Percentiles rank a stretch among this genome's conserved stretches.
phyloP scores from a whole-genome alignment of 495 filamentous ascomycete species.

The Annulohypoxylon nitens region DNA sequence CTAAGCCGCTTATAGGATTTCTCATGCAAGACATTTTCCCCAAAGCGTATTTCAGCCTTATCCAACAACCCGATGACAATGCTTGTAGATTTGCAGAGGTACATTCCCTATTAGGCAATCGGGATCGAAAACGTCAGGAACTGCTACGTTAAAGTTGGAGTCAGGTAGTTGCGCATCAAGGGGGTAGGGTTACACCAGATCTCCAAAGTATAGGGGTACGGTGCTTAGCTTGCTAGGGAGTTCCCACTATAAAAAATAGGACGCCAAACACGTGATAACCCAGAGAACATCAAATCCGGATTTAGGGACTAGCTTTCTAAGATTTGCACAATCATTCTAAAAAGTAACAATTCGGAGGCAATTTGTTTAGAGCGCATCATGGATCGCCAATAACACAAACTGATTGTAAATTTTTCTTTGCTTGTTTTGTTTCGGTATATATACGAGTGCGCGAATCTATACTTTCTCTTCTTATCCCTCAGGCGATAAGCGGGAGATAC shows the following conservation, averaged over 20 bases:
- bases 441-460: not conserved
- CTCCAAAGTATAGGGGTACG: constrained; percentile 1
- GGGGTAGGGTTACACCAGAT: constrained; percentile 36
- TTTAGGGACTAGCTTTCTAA: not conserved
- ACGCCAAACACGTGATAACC: constrained; percentile 20
- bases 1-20: not conserved
- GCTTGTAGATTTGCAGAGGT: constrained; percentile 2
- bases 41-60: not conserved
- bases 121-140: constrained; percentile 3
- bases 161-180: constrained; percentile 21
- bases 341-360: too few species aligned
- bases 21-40: not conserved
- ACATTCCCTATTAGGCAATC: constrained; percentile 17
- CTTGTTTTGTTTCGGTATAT: not conserved
- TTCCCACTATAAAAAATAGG: constrained; percentile 23
- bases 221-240: not conserved
- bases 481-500: not conserved
- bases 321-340: not conserved
- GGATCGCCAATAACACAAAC: constrained; percentile 25
- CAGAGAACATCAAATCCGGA: constrained; percentile 6
- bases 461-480: not conserved
- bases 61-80: constrained; percentile 1
- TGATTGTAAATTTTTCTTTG: too few species aligned
- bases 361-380: not conserved
- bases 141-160: constrained; percentile 21